These are phyloP conservation scores for Geotrichum ghanense DNA, from an alignment of 805 yeast genomes.

Conservation along the genomic window DNA sequence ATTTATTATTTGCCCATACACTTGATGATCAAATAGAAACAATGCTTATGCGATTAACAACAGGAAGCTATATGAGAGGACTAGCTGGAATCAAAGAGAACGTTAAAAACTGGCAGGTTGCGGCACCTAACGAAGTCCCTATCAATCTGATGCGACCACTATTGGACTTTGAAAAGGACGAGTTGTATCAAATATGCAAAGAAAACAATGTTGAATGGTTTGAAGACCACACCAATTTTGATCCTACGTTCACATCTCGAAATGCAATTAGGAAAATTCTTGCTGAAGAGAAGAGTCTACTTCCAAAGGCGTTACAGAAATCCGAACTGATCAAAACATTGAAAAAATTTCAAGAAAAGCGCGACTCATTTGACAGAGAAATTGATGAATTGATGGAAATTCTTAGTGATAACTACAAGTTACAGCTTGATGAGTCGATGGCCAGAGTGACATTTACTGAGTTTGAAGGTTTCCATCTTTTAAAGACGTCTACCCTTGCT, in stretches of 20 bases:
- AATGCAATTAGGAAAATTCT: conserved; percentile 38
- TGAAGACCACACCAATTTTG: conserved; percentile 56
- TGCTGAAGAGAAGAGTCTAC: conserved; percentile 2
- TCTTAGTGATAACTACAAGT: conserved; percentile 4
- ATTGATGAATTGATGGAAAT: conserved; percentile 12
- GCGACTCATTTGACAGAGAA: conserved; percentile 15
- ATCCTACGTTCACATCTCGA: conserved; percentile 42
- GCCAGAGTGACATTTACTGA: conserved; percentile 4
- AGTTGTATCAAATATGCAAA: conserved; percentile 37
- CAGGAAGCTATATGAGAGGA: conserved; percentile 43
- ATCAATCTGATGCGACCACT: conserved; percentile 41
- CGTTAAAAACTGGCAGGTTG: conserved; percentile 14
- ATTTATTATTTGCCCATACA: conserved; percentile 57
- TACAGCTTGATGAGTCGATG: conserved; percentile 4
- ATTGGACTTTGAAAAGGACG: conserved; percentile 33
- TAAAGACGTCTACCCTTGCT: conserved; percentile 5
- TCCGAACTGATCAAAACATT: conserved; percentile 9
- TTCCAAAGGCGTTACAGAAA: conserved; percentile 15
- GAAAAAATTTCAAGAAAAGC: conserved; percentile 8
- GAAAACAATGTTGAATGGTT: conserved; percentile 41
- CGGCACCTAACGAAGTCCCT: conserved; percentile 9
- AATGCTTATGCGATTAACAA: conserved; percentile 40
- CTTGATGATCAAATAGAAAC: conserved; percentile 67
- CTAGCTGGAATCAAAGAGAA: conserved; percentile 38
- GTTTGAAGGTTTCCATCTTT: conserved; percentile 3